Evolutionary conservation across 768 basidiomycete genomes (phyloP).

Genomic region (Strobilomyces echinocephalus): DNA sequence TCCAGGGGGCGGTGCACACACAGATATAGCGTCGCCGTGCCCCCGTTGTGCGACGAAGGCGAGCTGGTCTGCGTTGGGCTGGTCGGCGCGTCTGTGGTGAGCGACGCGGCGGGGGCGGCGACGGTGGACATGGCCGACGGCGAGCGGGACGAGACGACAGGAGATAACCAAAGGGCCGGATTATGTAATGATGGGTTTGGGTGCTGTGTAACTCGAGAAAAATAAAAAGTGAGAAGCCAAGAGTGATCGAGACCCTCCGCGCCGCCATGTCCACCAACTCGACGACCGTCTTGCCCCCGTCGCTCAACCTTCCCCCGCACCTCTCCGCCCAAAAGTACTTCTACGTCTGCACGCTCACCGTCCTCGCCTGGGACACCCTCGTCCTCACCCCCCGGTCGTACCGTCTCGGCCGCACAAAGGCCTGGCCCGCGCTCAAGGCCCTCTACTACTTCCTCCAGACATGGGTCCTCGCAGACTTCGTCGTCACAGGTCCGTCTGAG

Average conservation of each 20-base stretch:
- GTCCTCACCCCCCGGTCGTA: conserved; percentile 78
- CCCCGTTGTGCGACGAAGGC: conserved; percentile 6
- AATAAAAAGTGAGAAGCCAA: conserved; percentile 1
- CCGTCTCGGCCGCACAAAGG: conserved; percentile 55
- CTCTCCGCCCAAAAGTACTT: conserved; percentile 86
- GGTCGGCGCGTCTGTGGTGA: neutral
- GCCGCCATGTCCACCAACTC: conserved; percentile 17
- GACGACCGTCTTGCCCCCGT: conserved; percentile 46
- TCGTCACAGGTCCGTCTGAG: conserved; percentile 53
- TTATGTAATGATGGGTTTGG: conserved; percentile 22
- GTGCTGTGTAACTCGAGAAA: conserved; percentile 19
- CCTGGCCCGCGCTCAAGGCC: conserved; percentile 76
- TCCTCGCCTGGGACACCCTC: conserved; percentile 86
- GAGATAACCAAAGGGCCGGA: neutral
- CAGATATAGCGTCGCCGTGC: conserved; percentile 29
- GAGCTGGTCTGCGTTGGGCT: neutral
- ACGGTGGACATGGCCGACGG: conserved; percentile 15
- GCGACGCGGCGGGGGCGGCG: neutral
- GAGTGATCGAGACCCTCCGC: too few relatives aligned
- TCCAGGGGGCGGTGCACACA: conserved; percentile 17
- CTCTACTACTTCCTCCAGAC: conserved; percentile 70
- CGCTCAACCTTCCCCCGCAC: conserved; percentile 71
- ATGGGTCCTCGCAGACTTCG: conserved; percentile 78
- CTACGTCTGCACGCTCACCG: conserved; percentile 83
- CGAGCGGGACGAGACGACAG: neutral